phyloP scores from a whole-genome alignment of 1,284 basidiomycete species.

The Cryptococcus sp. region DNA sequence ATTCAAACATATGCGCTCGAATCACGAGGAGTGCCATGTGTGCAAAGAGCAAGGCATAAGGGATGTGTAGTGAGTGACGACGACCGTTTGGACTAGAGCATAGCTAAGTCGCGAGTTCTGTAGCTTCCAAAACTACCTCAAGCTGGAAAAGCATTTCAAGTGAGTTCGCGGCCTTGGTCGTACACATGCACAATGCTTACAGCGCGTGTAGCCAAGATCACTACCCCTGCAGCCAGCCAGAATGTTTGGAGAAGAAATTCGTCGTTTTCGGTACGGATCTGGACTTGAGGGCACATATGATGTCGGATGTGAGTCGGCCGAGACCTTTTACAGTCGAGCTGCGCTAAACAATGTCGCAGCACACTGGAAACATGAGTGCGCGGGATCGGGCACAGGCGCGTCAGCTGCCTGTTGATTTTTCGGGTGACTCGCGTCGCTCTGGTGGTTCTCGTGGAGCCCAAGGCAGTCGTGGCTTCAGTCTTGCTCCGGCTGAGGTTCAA shows the following conservation, averaged over 20 bases:
- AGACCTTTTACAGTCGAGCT: neutral
- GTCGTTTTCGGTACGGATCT: conserved; percentile 87
- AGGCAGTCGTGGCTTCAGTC: conserved; percentile 35
- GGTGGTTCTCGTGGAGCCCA: conserved; percentile 7
- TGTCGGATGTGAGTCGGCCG: conserved; percentile 53
- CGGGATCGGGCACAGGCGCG: conserved; percentile 76
- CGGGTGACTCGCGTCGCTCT: conserved; percentile 25
- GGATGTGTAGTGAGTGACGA: conserved; percentile 75
- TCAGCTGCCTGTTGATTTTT: conserved; percentile 75
- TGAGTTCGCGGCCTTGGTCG: conserved; percentile 18
- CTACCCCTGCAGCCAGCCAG: conserved; percentile 71
- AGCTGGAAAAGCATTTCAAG: conserved; percentile 61
- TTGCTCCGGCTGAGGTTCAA: conserved; percentile 16
- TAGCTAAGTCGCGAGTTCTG: neutral
- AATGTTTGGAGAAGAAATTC: conserved; percentile 85
- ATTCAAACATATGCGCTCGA: conserved; percentile 90
- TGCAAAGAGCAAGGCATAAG: conserved; percentile 78
- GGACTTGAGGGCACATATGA: conserved; percentile 89
- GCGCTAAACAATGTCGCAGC: conserved; percentile 51
- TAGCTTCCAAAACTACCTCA: conserved; percentile 77
- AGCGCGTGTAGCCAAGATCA: conserved; percentile 59
- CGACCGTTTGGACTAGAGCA: neutral
- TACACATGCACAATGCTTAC: conserved; percentile 8
- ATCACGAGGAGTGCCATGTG: conserved; percentile 95
- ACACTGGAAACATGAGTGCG: conserved; percentile 76